Conservation (phyloP, 331 rosid genomes). For the Quercus lobata region DNA sequence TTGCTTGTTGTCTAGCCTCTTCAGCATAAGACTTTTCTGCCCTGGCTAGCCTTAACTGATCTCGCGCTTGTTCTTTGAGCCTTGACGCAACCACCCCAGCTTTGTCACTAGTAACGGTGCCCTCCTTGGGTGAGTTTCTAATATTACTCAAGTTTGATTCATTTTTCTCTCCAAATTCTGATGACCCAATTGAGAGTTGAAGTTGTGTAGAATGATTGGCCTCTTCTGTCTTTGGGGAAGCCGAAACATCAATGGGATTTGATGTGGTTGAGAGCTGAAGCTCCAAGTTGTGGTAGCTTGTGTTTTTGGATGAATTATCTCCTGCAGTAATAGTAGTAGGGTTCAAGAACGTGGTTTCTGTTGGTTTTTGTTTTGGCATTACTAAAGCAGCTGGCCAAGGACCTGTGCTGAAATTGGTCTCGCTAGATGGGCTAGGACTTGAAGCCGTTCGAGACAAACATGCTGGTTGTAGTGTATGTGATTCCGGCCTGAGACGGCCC, state of each 20-base stretch:
- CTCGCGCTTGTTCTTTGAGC: slow-evolving; percentile 61
- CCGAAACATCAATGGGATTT: slow-evolving; percentile 22
- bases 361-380: slow-evolving; percentile 26
- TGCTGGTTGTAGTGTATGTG: slow-evolving; percentile 52
- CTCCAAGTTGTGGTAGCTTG: slow-evolving; percentile 59
- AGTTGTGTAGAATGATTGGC: slow-evolving; percentile 50
- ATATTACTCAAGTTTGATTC: slow-evolving; percentile 23
- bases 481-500: slow-evolving; percentile 61
- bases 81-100: slow-evolving; percentile 17
- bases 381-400: slow-evolving; percentile 35
- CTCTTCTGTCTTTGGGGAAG: slow-evolving; percentile 31
- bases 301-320: slow-evolving; percentile 19
- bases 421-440: slow-evolving; percentile 92
- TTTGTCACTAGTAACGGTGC: slow-evolving; percentile 33
- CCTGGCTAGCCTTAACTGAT: slow-evolving; percentile 66
- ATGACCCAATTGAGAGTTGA: slow-evolving; percentile 82
- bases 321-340: slow-evolving; percentile 14
- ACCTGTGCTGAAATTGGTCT: slow-evolving; percentile 67
- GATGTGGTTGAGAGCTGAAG: slow-evolving; percentile 83
- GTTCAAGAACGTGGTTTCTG: slow-evolving; percentile 26
- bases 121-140: slow-evolving; percentile 41
- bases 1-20: slow-evolving; percentile 79
- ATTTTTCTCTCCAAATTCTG: slow-evolving; percentile 37
- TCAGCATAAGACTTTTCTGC: slow-evolving; percentile 75
- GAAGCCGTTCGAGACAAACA: slow-evolving; percentile 93